Percentiles rank a stretch among this genome's conserved stretches.
Evolutionary conservation across 768 basidiomycete species (phyloP).

Genomic region (Phanerochaete sordida): DNA sequence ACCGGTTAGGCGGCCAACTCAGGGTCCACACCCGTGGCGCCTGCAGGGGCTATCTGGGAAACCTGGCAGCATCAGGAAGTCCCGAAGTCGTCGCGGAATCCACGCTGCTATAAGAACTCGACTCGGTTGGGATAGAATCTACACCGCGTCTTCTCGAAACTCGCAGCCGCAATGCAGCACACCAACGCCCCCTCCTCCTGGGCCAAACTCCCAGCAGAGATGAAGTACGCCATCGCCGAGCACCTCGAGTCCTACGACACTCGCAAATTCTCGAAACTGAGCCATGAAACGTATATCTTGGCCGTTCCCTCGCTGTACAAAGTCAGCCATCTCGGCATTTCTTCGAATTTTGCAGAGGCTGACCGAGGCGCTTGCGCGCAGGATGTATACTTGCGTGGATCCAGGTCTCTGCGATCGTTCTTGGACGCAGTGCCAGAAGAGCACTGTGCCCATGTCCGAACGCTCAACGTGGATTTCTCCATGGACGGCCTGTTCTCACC

Average conservation of each 20-base stretch:
- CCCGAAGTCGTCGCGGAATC: constrained; percentile 3
- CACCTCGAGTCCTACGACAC: constrained; percentile 43
- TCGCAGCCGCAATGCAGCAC: constrained; percentile 1
- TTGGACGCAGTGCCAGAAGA: constrained; percentile 51
- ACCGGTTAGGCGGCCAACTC: constrained; percentile 6
- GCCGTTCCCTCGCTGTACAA: constrained; percentile 60
- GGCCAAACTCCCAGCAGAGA: constrained; percentile 60
- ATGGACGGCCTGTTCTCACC: constrained; percentile 24
- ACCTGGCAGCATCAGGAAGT: constrained; percentile 1
- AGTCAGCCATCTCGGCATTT: constrained; percentile 31
- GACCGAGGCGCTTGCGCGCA: constrained; percentile 18
- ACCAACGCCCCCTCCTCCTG: constrained; percentile 29
- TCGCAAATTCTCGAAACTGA: constrained; percentile 44
- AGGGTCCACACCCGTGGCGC: not conserved
- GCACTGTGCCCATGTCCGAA: constrained; percentile 47
- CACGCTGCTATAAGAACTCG: not conserved
- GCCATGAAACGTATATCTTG: constrained; percentile 46
- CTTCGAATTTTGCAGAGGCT: not conserved
- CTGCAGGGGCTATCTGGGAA: not conserved
- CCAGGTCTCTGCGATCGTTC: constrained; percentile 46
- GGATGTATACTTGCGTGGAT: constrained; percentile 47
- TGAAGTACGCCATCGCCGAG: constrained; percentile 56
- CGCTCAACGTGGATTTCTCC: constrained; percentile 43
- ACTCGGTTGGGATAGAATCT: not conserved
- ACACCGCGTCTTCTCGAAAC: not conserved